Evolutionary conservation across 108 stramenopile species (phyloP).

Genomic region (Bacterosira constricta): DNA sequence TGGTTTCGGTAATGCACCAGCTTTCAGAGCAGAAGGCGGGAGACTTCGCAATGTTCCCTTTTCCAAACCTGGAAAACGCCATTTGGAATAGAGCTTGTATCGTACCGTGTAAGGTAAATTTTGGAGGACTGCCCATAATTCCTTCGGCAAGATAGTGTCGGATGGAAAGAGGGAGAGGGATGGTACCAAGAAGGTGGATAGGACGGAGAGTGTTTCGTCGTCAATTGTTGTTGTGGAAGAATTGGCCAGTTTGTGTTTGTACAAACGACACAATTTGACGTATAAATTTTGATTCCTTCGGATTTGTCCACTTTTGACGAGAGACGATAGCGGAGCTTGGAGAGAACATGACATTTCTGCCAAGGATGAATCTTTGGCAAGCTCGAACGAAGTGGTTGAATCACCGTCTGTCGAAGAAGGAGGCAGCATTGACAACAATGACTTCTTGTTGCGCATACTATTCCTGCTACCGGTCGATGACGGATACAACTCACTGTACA

Average conservation of each 20-base stretch:
- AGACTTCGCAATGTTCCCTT: conserved; percentile 47
- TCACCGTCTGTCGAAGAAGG: no score
- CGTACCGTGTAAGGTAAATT: conserved; percentile 67
- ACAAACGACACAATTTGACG: conserved; percentile 64
- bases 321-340: conserved; percentile 23
- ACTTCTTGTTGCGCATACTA: no score
- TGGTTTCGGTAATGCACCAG: conserved; percentile 52
- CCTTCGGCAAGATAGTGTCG: conserved; percentile 62
- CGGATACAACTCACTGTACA: neutral
- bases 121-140: conserved; percentile 73
- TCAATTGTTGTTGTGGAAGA: conserved; percentile 23
- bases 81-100: conserved; percentile 76
- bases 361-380: conserved; percentile 17
- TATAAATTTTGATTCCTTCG: conserved; percentile 56
- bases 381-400: neutral
- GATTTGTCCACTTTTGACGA: conserved; percentile 61
- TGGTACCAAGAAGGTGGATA: conserved; percentile 63
- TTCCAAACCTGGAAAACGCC: conserved; percentile 75
- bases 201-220: conserved; percentile 36
- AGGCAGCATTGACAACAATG: neutral
- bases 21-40: conserved; percentile 18
- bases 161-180: conserved; percentile 73
- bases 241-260: conserved; percentile 6
- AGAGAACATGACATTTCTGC: conserved; percentile 31
- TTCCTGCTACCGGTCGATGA: neutral